Evolutionary conservation across 768 basidiomycete species (phyloP).

Genomic region (Strobilomyces dryophilus): DNA sequence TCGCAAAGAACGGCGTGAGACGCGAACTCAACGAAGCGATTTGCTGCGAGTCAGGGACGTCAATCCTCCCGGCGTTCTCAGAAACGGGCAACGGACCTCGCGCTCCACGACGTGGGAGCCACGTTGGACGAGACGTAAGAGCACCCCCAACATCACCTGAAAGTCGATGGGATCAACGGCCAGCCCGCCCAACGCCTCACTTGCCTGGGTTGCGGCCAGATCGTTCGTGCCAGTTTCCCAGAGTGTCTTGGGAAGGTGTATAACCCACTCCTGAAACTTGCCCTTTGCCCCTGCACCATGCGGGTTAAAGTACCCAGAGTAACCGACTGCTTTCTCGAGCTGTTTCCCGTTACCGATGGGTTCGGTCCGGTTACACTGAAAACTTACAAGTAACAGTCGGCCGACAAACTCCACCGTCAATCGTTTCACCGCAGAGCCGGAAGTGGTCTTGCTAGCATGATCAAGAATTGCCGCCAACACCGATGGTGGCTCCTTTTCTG

Average conservation of each 20-base stretch:
- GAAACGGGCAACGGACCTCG: conserved; percentile 37
- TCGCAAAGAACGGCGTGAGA: conserved; percentile 75
- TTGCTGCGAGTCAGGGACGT: conserved; percentile 35
- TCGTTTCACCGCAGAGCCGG: conserved; percentile 61
- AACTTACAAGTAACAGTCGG: conserved; percentile 60
- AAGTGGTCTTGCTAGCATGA: conserved; percentile 57
- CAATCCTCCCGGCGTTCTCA: conserved; percentile 4
- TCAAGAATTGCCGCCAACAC: conserved; percentile 55
- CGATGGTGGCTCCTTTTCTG: conserved; percentile 18
- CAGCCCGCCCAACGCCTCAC: conserved; percentile 6
- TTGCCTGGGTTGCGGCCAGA: conserved; percentile 56
- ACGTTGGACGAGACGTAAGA: conserved; percentile 61
- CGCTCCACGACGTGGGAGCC: conserved; percentile 40
- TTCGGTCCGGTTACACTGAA: background rate
- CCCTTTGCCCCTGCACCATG: conserved; percentile 22
- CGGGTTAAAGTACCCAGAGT: conserved; percentile 45
- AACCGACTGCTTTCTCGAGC: conserved; percentile 58
- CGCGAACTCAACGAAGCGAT: conserved; percentile 50
- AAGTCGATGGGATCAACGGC: conserved; percentile 4
- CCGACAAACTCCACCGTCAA: conserved; percentile 73
- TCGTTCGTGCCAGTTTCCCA: conserved; percentile 79
- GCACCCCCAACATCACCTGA: conserved; percentile 54
- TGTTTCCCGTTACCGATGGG: conserved; percentile 25
- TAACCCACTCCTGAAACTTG: conserved; percentile 61
- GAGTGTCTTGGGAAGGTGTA: conserved; percentile 71